Percentiles rank a stretch among this genome's conserved stretches.
Conservation (phyloP, 768 basidiomycete genomes). For the Lepiota brunneoincarnata region DNA sequence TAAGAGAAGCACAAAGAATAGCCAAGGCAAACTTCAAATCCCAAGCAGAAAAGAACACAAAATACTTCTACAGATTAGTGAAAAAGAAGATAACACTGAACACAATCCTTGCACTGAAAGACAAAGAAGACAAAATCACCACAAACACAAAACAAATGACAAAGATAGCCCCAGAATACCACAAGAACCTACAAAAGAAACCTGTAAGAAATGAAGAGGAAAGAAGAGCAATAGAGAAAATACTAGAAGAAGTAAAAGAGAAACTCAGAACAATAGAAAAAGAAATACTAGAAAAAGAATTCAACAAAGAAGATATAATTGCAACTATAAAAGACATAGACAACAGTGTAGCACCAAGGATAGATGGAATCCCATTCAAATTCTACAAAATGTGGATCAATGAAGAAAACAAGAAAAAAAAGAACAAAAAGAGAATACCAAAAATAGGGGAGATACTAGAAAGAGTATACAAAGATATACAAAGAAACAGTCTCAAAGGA, state of each 20-base stretch:
- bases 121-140: neutral
- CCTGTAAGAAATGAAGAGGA: neutral
- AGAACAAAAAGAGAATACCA: conserved; percentile 8
- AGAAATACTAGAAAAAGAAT: neutral
- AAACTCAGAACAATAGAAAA: neutral
- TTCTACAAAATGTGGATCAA: conserved; percentile 18
- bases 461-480: conserved; percentile 24
- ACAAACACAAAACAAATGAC: neutral
- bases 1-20: neutral
- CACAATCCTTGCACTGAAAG: neutral
- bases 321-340: neutral
- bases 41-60: neutral
- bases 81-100: neutral
- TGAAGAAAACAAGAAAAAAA: neutral
- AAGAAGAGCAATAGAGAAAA: neutral
- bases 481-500: conserved; percentile 16
- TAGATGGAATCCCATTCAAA: conserved; percentile 25
- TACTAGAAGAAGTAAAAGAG: neutral
- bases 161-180: neutral
- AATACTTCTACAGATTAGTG: neutral
- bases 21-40: neutral
- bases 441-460: conserved; percentile 13
- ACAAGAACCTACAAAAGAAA: neutral
- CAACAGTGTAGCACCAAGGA: conserved; percentile 15
- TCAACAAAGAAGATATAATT: neutral